Evolutionary conservation across 2,329 filamentous ascomycete species (phyloP).

Genomic region (Botrytis pseudocinerea): DNA sequence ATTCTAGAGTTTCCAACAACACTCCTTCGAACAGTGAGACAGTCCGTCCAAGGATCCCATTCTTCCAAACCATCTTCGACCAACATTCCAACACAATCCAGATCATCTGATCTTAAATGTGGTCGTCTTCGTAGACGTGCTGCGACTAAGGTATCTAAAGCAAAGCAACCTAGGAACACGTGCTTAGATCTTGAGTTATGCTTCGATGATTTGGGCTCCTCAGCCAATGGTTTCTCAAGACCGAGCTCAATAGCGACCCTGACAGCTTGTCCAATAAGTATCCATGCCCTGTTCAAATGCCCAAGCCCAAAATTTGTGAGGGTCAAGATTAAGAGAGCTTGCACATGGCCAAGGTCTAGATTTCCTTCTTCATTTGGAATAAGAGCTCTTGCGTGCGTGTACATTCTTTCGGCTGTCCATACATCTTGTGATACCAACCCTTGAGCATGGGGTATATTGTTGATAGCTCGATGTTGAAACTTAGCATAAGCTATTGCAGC

Average conservation of each 20-base stretch:
- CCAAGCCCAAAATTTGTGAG: conserved; percentile 62
- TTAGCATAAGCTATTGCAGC: conserved; percentile 59
- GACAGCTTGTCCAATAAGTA: conserved; percentile 64
- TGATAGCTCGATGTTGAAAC: conserved; percentile 47
- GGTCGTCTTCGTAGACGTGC: conserved; percentile 52
- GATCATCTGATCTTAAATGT: conserved; percentile 51
- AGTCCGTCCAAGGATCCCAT: conserved; percentile 70
- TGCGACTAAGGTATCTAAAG: conserved; percentile 61
- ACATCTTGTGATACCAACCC: conserved; percentile 31
- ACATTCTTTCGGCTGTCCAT: conserved; percentile 47
- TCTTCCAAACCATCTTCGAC: conserved; percentile 70
- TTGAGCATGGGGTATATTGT: conserved; percentile 35
- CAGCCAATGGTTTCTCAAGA: conserved; percentile 40
- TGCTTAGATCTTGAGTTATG: conserved; percentile 43
- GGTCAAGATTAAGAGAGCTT: conserved; percentile 58
- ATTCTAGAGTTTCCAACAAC: conserved; percentile 32
- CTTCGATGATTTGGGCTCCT: conserved; percentile 30
- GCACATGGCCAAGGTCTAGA: conserved; percentile 54
- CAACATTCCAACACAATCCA: conserved; percentile 50
- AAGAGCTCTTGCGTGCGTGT: conserved; percentile 51
- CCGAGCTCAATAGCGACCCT: conserved; percentile 51
- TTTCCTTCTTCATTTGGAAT: conserved; percentile 52
- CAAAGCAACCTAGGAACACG: conserved; percentile 58
- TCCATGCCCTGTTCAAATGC: conserved; percentile 60
- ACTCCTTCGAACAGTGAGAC: conserved; percentile 43